phyloP scores from a whole-genome alignment of 139 green algal genomes.

The Monoraphidium neglectum region DNA sequence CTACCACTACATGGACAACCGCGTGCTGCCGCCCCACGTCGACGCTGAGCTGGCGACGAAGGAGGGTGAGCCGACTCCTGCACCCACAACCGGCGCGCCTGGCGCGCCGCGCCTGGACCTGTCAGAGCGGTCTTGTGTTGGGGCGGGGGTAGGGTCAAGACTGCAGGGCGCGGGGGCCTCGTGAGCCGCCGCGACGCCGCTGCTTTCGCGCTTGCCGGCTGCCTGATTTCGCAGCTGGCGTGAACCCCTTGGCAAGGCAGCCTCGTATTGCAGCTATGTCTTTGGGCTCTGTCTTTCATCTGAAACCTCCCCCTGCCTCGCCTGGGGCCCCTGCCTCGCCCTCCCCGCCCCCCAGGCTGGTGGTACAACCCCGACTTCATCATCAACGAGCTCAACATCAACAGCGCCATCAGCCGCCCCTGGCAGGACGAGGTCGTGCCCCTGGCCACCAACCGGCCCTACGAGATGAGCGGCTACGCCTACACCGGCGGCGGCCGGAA shows the following conservation, averaged over 20 bases:
- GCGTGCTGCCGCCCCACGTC: conserved; percentile 92
- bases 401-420: conserved; percentile 85
- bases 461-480: conserved; percentile 81
- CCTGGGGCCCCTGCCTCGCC: too few species aligned
- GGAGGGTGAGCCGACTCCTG: conserved; percentile 82
- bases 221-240: too few species aligned
- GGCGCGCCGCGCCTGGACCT: too few species aligned
- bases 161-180: too few species aligned
- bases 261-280: too few species aligned
- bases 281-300: too few species aligned
- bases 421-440: conserved; percentile 89
- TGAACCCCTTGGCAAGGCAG: too few species aligned
- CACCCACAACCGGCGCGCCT: not conserved
- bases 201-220: too few species aligned
- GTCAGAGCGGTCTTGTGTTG: too few species aligned
- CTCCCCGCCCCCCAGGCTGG: conserved; percentile 76
- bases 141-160: too few species aligned
- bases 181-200: too few species aligned
- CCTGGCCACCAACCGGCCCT: conserved; percentile 48
- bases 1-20: conserved; percentile 99
- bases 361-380: conserved; percentile 99
- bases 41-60: conserved; percentile 85
- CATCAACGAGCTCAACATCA: conserved; percentile 99
- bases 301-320: too few species aligned
- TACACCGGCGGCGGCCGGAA: conserved; percentile 66